These are phyloP conservation scores for Elsinoe perseae DNA, from an alignment of 2,329 filamentous ascomycete genomes.

Conservation along the genomic window DNA sequence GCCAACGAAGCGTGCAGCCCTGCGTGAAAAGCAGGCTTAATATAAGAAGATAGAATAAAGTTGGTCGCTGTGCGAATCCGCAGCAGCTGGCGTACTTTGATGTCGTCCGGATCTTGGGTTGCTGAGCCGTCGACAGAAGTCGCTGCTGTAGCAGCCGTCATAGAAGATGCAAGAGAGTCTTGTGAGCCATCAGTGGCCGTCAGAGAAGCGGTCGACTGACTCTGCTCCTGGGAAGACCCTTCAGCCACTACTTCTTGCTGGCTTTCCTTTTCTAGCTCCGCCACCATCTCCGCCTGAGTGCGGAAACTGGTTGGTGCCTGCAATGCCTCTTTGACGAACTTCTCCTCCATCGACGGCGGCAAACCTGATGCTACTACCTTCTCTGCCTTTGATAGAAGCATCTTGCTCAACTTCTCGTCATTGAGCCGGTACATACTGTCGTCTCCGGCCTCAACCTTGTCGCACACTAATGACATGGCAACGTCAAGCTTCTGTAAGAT, in stretches of 20 bases:
- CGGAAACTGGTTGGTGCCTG: constrained; percentile 65
- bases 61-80: constrained; percentile 56
- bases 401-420: constrained; percentile 58
- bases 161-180: constrained; percentile 3
- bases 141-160: constrained; percentile 22
- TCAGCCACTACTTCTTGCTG: neutral
- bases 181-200: constrained; percentile 14
- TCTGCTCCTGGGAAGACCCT: neutral
- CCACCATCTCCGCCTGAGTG: constrained; percentile 49
- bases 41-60: constrained; percentile 57
- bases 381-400: constrained; percentile 64
- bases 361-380: constrained; percentile 58
- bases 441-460: constrained; percentile 72
- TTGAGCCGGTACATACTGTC: constrained; percentile 80
- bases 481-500: constrained; percentile 39
- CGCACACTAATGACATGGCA: constrained; percentile 65
- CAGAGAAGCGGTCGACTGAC: constrained; percentile 20
- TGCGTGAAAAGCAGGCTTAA: constrained; percentile 41
- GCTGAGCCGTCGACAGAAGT: constrained; percentile 25
- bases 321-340: constrained; percentile 67
- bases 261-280: constrained; percentile 22
- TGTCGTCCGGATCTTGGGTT: constrained; percentile 22
- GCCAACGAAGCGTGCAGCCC: constrained; percentile 39
- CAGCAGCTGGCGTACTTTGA: constrained; percentile 51
- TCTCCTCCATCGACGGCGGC: constrained; percentile 75